Base-by-base conservation (phyloP, 352 stramenopile species). In the Globisporangium heterothallicum region DNA sequence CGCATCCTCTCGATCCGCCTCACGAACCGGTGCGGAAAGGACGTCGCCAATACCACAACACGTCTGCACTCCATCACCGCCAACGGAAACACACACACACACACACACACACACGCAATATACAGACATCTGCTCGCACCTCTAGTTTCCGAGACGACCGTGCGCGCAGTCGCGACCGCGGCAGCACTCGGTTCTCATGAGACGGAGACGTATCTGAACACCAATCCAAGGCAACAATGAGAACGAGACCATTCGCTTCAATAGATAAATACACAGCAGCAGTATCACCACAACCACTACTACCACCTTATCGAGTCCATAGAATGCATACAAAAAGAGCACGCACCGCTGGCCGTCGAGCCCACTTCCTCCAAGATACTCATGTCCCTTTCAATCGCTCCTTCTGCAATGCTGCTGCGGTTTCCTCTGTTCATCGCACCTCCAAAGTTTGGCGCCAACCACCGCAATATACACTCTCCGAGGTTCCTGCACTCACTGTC, bases 341-440 rank as follows among this genome's bases (percentile, higher is more conserved):
- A 45, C 58, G 47, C 30, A 68, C 63, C 59, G 46, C 63, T 68
- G 25, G 59, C 42, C 9, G 54, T 58, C 14, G 58, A 63, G 38
- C 48, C 59, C 41, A 68, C 36, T 35, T 68, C 63, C 48, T 71
- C 63, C 26, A 71, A 34, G 22, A 71, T 40, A 40, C 63, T 71
- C 59, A 71, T 70, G 34, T n/a, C n/a, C n/a, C n/a, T n/a, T n/a
- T n/a, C n/a, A n/a, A n/a, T n/a, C n/a, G n/a, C n/a, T n/a, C n/a
- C n/a, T n/a, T n/a, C n/a, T n/a, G n/a, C n/a, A n/a, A n/a, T 38
- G 25, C 6, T 9, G 5, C 19, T 52, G 30, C 29, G 19, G 21
- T 55, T 34, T 18, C 21, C 45, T n/a, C 4, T 21, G 22, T 16
- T 12, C 18, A 29, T 14, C 18, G 19, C 12, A 32, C 12, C 26